Base-by-base conservation (phyloP, 345 rosid genomes). In the Populus davidiana region DNA sequence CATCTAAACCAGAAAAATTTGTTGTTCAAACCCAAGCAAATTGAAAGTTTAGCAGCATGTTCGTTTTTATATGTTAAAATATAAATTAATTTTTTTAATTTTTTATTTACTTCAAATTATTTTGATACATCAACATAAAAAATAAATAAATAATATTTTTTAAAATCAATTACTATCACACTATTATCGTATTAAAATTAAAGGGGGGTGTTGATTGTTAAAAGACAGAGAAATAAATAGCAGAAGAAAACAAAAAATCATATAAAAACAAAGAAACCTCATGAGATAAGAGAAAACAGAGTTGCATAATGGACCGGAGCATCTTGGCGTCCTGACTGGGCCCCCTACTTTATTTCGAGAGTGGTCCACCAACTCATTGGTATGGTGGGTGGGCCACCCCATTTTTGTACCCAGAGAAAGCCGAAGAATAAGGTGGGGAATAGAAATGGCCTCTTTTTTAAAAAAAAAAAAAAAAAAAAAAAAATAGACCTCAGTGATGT, bases 321-420 rank as follows among this genome's bases (percentile, higher is more conserved):
- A 81, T 79, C 73, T 64, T 21, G 72, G 78, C 75, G 70, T 71
- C 73, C 56, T 39, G 69, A 36, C 50, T 64, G 82, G 87, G 75
- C 36, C 86, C 86, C 81, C 62, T 74, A 50, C 47, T 73, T 77
- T 71, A 67, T 79, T 72, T 83, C 73, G 81, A 81, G 79, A 31
- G 79, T 75, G 88, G 88, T 72, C 90, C 90, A 81, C 80, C 76
- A 78, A 64, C 81, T 77, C 74, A 72, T 50, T 31, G 72, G 72
- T 33, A 56, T 21, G 81, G 71, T 29, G 70, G 74, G 79, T 81
- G 85, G 86, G 82, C 65, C 86, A 35, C 67, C 68, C 67, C 70
- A 59, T 76, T 76, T 68, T 71, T 17, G 70, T 77, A 25, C 64
- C 50, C 75, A 65, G 14, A n/a, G 27, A 74, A 68, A 78, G 18